phyloP scores from a whole-genome alignment of 257 asterid genomes.

The Thymus quinquecostatus region DNA sequence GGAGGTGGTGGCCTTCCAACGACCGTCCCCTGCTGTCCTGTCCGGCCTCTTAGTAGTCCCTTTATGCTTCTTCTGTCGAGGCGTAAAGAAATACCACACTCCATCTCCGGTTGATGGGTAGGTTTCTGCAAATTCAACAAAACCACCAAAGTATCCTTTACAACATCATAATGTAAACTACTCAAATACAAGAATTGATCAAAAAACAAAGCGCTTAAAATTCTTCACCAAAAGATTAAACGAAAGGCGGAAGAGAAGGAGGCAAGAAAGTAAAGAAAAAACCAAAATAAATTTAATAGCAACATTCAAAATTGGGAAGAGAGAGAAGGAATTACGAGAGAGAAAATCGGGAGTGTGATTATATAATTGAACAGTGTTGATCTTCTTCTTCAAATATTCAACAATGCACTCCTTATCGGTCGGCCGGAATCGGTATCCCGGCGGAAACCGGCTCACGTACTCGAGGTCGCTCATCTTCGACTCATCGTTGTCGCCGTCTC shows the following conservation, averaged over 20 bases:
- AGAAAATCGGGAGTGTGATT: background rate
- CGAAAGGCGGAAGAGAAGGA: no score
- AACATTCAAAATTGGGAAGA: background rate
- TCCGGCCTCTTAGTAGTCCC: background rate
- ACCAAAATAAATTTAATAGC: background rate
- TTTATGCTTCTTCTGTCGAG: background rate
- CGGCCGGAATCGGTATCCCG: background rate
- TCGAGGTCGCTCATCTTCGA: background rate
- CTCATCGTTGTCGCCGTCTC: background rate
- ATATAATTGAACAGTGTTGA: background rate
- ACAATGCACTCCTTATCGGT: background rate
- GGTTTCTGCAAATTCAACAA: background rate
- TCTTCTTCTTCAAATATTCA: slow-evolving; percentile 4
- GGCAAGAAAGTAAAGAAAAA: background rate
- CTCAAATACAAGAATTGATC: background rate
- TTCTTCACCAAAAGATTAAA: no score
- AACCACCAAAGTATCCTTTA: background rate
- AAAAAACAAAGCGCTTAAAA: no score
- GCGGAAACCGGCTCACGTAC: background rate
- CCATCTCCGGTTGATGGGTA: background rate
- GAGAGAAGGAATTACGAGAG: background rate
- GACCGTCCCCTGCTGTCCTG: background rate
- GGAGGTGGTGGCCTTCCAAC: background rate
- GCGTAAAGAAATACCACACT: background rate
- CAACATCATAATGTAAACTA: background rate